These are phyloP conservation scores for Suillus subaureus DNA, from an alignment of 768 basidiomycete species.

Conservation along the genomic window DNA sequence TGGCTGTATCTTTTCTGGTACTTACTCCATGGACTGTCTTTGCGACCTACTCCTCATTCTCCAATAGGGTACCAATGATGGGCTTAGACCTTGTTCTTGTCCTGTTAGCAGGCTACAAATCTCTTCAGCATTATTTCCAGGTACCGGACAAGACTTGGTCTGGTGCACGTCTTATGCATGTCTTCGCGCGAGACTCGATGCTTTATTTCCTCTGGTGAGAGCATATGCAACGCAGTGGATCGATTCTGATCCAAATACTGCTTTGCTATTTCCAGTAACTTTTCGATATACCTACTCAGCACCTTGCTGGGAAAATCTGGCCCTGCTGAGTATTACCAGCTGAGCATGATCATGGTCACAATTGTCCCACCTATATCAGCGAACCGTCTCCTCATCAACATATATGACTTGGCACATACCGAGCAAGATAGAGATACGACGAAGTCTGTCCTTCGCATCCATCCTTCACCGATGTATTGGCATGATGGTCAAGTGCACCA, in stretches of 20 bases:
- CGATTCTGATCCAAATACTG: not conserved
- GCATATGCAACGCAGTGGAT: not conserved
- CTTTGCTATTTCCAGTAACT: conserved; percentile 1
- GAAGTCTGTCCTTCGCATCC: too few relatives aligned
- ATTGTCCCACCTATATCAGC: not conserved
- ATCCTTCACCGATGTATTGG: too few relatives aligned
- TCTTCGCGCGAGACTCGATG: not conserved
- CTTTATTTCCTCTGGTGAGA: not conserved
- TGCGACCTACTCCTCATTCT: too few relatives aligned
- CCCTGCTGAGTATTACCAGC: conserved; percentile 2
- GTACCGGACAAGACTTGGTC: conserved; percentile 9
- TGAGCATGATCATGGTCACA: not conserved
- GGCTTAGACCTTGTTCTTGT: conserved; percentile 8
- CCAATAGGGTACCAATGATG: not conserved
- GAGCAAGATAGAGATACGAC: not conserved
- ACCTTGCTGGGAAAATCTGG: not conserved
- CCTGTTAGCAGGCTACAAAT: conserved; percentile 9
- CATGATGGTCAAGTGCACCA: too few relatives aligned
- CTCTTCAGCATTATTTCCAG: conserved; percentile 9
- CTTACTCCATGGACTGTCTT: too few relatives aligned
- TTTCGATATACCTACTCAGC: conserved; percentile 1
- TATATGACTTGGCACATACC: not conserved
- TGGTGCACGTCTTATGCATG: conserved; percentile 7
- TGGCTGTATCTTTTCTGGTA: too few relatives aligned
- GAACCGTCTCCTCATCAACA: conserved; percentile 3